phyloP scores from a whole-genome alignment of 148 eudicot species.

The Chenopodium formosanum region DNA sequence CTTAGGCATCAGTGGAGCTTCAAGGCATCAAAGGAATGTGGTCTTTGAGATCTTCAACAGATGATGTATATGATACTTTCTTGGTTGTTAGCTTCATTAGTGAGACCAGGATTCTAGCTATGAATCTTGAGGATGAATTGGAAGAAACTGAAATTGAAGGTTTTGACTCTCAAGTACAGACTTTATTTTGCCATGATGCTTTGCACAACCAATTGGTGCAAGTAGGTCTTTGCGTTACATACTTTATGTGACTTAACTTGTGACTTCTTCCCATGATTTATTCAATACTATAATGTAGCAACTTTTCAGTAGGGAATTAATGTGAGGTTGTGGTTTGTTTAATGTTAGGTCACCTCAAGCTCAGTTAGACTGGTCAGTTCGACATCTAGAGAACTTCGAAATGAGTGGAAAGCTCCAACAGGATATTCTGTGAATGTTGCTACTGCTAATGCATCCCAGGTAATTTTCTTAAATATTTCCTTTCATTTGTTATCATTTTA shows the following conservation, averaged over 20 bases:
- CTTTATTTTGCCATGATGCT: constrained; percentile 94
- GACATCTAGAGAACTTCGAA: constrained; percentile 59
- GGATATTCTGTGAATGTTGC: constrained; percentile 89
- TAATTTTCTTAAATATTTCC: constrained; percentile 12
- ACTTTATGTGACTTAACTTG: background rate
- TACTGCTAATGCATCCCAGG: constrained; percentile 95
- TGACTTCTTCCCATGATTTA: background rate
- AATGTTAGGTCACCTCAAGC: constrained; percentile 73
- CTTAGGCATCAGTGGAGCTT: constrained; percentile 95
- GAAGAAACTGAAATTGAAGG: constrained; percentile 99
- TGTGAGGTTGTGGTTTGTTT: background rate
- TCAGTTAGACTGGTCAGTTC: constrained; percentile 90
- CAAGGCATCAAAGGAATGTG: constrained; percentile 99
- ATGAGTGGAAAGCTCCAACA: constrained; percentile 91
- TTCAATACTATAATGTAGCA: background rate
- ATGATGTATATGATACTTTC: constrained; percentile 90
- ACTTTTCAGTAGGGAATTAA: background rate
- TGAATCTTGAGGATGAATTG: constrained; percentile 94
- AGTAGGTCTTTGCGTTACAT: constrained; percentile 36
- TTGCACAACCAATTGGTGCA: constrained; percentile 86
- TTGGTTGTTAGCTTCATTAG: constrained; percentile 94
- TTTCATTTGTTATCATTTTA: background rate
- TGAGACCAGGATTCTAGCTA: constrained; percentile 92
- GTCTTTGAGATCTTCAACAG: constrained; percentile 82
- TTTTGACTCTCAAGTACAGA: constrained; percentile 81